These are phyloP conservation scores for Globisporangium echinulatum DNA, from an alignment of 352 stramenopile genomes.

Conservation along the genomic window DNA sequence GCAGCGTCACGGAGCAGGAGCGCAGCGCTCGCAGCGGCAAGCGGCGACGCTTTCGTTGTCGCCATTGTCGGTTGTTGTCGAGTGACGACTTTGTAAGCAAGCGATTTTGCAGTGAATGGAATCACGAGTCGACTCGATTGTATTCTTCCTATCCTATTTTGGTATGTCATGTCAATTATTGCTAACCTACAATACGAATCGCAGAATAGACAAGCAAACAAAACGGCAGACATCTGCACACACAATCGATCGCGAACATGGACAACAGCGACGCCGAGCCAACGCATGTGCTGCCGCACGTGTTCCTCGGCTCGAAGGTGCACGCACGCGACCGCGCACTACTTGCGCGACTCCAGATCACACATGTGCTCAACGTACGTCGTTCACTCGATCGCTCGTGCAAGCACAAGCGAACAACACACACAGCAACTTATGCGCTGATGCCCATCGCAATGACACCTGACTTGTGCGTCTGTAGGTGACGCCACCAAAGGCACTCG, in stretches of 20 bases:
- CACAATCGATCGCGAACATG: too few species aligned
- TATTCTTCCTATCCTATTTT: too few species aligned
- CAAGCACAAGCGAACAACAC: too few species aligned
- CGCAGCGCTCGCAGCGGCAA: background rate
- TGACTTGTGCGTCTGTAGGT: conserved; percentile 28
- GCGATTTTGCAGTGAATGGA: too few species aligned
- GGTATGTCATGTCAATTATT: too few species aligned
- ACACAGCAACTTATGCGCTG: too few species aligned
- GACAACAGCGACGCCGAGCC: conserved; percentile 26
- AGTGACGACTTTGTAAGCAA: background rate
- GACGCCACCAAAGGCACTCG: conserved; percentile 66
- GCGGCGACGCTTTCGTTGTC: background rate
- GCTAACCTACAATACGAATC: too few species aligned
- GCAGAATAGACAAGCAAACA: too few species aligned
- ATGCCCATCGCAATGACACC: too few species aligned
- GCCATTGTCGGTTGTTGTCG: background rate
- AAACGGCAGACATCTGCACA: too few species aligned
- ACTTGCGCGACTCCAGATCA: conserved; percentile 57
- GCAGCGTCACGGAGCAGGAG: conserved; percentile 3
- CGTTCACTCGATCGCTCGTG: background rate
- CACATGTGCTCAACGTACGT: conserved; percentile 77
- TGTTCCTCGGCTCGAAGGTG: conserved; percentile 61
- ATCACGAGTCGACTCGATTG: too few species aligned
- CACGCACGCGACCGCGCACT: conserved; percentile 64
- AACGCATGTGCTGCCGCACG: conserved; percentile 55